Percentiles rank a stretch among this genome's conserved stretches.
These are phyloP conservation scores for Gamarada debralockiae DNA, from an alignment of 495 filamentous ascomycete genomes.

Conservation along the genomic window DNA sequence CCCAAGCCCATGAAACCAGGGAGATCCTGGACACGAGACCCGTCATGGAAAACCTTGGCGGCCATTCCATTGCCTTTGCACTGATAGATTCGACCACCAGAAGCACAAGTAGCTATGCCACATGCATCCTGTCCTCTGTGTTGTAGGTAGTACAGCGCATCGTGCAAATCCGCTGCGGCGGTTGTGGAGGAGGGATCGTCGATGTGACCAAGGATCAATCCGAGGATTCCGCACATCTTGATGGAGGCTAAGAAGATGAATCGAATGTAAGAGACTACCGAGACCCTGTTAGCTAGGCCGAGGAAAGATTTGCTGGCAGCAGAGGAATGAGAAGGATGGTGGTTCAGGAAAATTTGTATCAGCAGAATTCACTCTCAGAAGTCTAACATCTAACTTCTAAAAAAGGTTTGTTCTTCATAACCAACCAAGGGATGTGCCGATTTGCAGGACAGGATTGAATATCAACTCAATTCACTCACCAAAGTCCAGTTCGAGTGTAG, in stretches of 20 bases:
- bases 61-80: constrained; percentile 93
- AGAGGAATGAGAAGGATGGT: constrained; percentile 2
- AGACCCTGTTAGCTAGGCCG: constrained; percentile 7
- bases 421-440: neutral
- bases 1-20: constrained; percentile 88
- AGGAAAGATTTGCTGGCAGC: neutral
- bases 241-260: neutral
- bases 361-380: constrained; percentile 31
- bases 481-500: neutral
- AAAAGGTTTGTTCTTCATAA: constrained; percentile 26
- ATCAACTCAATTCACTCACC: constrained; percentile 1
- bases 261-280: neutral
- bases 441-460: neutral
- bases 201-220: constrained; percentile 68
- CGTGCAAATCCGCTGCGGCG: constrained; percentile 79
- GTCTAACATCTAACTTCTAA: constrained; percentile 43
- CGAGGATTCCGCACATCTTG: constrained; percentile 86
- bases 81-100: constrained; percentile 79
- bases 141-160: constrained; percentile 85
- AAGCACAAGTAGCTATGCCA: constrained; percentile 76
- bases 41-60: constrained; percentile 79
- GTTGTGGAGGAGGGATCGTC: constrained; percentile 45
- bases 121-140: constrained; percentile 89
- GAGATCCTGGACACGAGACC: constrained; percentile 69
- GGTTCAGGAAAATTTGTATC: constrained; percentile 26